Evolutionary conservation across 2,329 filamentous ascomycete species (phyloP), one percentile per base, ranked within the genome.

Genomic region (Fusarium fujikuroi): DNA sequence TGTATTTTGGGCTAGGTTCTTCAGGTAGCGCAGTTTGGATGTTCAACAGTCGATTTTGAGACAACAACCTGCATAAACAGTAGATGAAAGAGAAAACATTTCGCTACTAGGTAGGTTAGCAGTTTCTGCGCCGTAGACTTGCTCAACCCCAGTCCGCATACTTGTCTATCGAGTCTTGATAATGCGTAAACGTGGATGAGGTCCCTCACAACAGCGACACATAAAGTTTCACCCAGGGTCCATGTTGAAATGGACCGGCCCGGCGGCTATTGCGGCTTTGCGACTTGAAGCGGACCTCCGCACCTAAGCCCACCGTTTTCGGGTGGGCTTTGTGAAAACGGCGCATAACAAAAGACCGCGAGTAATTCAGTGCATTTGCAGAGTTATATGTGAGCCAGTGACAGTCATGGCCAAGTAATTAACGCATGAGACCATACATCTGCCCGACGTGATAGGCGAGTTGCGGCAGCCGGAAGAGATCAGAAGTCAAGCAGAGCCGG

Each of bases 261-360:
- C 75, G 76, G 76, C 76, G 76, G 75, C 76, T 78, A 74, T 77
- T 78, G 76, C 76, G 76, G 75, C 75, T 77, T 66, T 61, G 52
- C 53, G 39, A 64, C 49, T 65, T 50, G 70, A 67, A 69, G 66
- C 60, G 63, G 65, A 60, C 70, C 57, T 58, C 63, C 69, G 54
- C 56, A 62, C 49, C 44, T 72, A 42, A 43, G 63, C 69, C 52
- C 47, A 43, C 58, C 58, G 57, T 71, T 74, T 71, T 74, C 34
- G 54, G 59, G 30, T 68, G 49, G 53, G 23, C 46, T 53, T 42
- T 59, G 37, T 50, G 53, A 73, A 63, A 73, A 73, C 70, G 66
- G 66, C 53, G 57, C 43, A 37, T 59, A 42, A 32, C 10, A 32
- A 32, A 46, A 46, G 44, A 44, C 40, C 66, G 46, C 53, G 50